Percentiles rank a stretch among this genome's conserved stretches.
These are phyloP conservation scores for Dryadomyces sulphureus DNA, from an alignment of 2,329 filamentous ascomycete species.

Conservation along the genomic window DNA sequence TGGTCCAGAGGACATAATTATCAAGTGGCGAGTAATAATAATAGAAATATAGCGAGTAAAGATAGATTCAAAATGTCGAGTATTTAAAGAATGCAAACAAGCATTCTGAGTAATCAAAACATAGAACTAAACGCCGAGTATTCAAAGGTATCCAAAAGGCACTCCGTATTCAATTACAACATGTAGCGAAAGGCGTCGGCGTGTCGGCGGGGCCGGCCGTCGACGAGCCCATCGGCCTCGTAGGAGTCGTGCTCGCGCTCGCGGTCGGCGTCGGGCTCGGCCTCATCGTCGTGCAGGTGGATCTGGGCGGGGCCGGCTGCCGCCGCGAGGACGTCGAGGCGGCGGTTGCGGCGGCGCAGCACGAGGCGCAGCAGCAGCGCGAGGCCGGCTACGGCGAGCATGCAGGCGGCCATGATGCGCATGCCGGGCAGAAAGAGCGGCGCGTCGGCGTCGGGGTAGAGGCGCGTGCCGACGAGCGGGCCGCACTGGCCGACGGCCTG, in stretches of 20 bases:
- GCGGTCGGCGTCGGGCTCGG: not conserved
- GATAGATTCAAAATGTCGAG: too few species aligned
- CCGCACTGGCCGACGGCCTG: constrained; percentile 73
- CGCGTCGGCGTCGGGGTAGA: constrained; percentile 45
- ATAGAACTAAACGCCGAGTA: too few species aligned
- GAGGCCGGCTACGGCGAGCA: constrained; percentile 44
- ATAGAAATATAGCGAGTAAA: too few species aligned
- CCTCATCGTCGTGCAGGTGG: constrained; percentile 17
- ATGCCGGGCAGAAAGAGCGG: constrained; percentile 51
- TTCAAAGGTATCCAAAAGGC: too few species aligned
- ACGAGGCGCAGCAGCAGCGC: constrained; percentile 38
- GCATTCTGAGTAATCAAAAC: too few species aligned
- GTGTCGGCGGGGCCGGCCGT: not conserved
- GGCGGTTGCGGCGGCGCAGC: constrained; percentile 34
- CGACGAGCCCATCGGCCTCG: constrained; percentile 2
- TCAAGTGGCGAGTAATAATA: too few species aligned
- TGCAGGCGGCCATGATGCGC: constrained; percentile 45
- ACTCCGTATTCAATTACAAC: not conserved
- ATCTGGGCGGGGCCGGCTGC: constrained; percentile 16
- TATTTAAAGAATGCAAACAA: too few species aligned
- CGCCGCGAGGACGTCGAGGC: constrained; percentile 19
- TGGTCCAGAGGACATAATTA: too few species aligned
- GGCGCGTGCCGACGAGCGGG: constrained; percentile 51
- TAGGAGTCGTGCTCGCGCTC: not conserved
- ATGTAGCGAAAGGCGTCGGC: not conserved